Evolutionary conservation across 306 rosid genomes (phyloP), one percentile per base, ranked within the genome.

Genomic region (Hippophae tibetana): DNA sequence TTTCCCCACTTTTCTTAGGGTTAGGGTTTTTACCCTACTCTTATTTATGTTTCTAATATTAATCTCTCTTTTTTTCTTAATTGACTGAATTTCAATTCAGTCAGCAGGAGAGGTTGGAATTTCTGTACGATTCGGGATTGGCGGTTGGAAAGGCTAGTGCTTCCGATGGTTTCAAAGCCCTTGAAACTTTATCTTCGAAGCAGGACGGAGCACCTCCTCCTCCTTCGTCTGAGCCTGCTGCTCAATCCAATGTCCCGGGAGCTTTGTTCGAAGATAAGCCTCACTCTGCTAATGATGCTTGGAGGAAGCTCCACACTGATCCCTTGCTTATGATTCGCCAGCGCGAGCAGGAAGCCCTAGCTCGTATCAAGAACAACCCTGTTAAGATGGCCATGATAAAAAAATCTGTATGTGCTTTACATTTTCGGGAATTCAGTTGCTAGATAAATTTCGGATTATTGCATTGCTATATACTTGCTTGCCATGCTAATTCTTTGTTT

Each of bases 261-360:
- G 96, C 99, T 42, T 63, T 92, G 53, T 92, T 92, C 47, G 99
- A 80, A 61, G 96, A 92, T 5, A 88, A 88, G 77, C 89, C 95
- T 66, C 98, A 87, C 0, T 92, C 95, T 48, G 89, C 99, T 5
- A 92, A 88, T 73, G 99, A 92, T 72, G 60, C 86, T 43, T 92
- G 99, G 99, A 87, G 99, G 74, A 92, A 88, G 69, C 93, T 92
- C 10, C 96, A 92, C 69, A 79, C 95, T 6, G 98, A 92, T 54
- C 98, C 98, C 11, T 69, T 87, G 83, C 96, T 87, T 54, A 92
- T 92, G 84, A 92, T 87, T 66, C 85, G 96, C 13, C 95, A 87
- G 79, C 86, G 96, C 0, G 98, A 92, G 76, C 98, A 92, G 72
- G 88, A 87, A 43, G 95, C 87, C 2, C 86, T 85, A 59, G 77